Conservation (phyloP, 768 basidiomycete species). For the Collybiopsis luxurians region DNA sequence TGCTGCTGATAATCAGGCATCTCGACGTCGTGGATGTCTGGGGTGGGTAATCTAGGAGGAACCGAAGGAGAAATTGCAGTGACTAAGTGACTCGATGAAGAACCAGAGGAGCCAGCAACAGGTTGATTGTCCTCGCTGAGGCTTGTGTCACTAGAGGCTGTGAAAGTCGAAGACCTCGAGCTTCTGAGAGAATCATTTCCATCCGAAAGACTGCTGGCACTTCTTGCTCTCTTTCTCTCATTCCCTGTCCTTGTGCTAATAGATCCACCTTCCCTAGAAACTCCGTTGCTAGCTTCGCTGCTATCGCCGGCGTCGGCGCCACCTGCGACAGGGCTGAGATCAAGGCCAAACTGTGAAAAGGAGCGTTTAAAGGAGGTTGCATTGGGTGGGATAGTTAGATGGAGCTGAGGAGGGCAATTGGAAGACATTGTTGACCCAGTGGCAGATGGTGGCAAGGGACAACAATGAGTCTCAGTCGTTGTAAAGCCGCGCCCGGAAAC, state of each 20-base stretch:
- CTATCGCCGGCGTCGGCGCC: conserved; percentile 24
- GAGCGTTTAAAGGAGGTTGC: conserved; percentile 60
- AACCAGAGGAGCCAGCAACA: conserved; percentile 6
- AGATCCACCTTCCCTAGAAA: conserved; percentile 8
- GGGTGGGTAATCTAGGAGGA: conserved; percentile 42
- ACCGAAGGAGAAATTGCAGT: conserved; percentile 7
- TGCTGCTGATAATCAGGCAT: conserved; percentile 41
- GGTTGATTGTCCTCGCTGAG: conserved; percentile 15
- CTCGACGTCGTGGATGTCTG: conserved; percentile 48
- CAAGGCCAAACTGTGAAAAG: conserved; percentile 56
- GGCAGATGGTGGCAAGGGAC: not conserved
- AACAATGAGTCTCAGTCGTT: not conserved
- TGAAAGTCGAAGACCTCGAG: conserved; percentile 34
- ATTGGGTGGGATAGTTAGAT: conserved; percentile 46
- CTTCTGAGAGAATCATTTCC: conserved; percentile 33
- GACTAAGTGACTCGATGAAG: conserved; percentile 12
- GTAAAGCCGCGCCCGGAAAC: not conserved
- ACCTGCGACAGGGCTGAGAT: conserved; percentile 39
- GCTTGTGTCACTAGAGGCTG: conserved; percentile 23
- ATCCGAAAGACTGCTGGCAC: conserved; percentile 45
- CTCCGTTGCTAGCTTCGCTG: conserved; percentile 20
- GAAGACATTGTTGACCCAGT: conserved; percentile 31
- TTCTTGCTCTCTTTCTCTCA: conserved; percentile 56
- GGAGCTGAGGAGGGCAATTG: conserved; percentile 49
- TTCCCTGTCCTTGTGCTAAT: conserved; percentile 30